Conservation (phyloP, 345 rosid genomes). For the thale cress (Arabidopsis thaliana) region DNA sequence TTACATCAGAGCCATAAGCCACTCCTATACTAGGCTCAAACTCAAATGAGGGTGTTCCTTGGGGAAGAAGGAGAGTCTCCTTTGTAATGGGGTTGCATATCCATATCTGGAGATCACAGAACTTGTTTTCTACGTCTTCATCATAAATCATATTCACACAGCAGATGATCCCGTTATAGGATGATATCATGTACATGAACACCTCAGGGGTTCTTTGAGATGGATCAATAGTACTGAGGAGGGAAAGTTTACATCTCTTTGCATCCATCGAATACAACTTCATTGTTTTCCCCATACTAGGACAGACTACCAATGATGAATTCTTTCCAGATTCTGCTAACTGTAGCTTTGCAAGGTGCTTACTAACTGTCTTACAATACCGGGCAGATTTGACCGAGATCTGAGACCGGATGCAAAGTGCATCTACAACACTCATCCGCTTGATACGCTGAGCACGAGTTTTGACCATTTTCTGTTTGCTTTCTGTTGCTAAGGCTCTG, state of each 20-base stretch:
- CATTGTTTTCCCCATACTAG: background rate
- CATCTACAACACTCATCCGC: background rate
- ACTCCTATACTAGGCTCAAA: slow-evolving; percentile 44
- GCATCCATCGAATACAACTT: slow-evolving; percentile 8
- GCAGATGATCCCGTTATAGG: slow-evolving; percentile 33
- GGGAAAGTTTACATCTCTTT: background rate
- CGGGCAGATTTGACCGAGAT: slow-evolving; percentile 32
- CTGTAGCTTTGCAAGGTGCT: slow-evolving; percentile 19
- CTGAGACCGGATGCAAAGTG: slow-evolving; percentile 34
- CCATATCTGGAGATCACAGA: slow-evolving; percentile 42
- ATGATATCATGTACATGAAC: slow-evolving; percentile 22
- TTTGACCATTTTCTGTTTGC: slow-evolving; percentile 37
- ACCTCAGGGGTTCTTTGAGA: background rate
- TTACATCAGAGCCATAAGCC: slow-evolving; percentile 41
- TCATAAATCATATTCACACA: background rate
- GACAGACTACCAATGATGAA: slow-evolving; percentile 31
- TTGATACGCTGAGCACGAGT: slow-evolving; percentile 4
- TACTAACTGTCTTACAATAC: slow-evolving; percentile 16
- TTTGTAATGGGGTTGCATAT: slow-evolving; percentile 46
- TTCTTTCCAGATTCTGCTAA: slow-evolving; percentile 29
- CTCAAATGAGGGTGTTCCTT: slow-evolving; percentile 36
- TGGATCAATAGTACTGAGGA: background rate
- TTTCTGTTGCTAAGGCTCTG: slow-evolving; percentile 31
- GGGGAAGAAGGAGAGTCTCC: slow-evolving; percentile 44
- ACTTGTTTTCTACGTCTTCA: background rate